Base-by-base conservation (phyloP, 139 green algal species). In the Micromonas pusilla region DNA sequence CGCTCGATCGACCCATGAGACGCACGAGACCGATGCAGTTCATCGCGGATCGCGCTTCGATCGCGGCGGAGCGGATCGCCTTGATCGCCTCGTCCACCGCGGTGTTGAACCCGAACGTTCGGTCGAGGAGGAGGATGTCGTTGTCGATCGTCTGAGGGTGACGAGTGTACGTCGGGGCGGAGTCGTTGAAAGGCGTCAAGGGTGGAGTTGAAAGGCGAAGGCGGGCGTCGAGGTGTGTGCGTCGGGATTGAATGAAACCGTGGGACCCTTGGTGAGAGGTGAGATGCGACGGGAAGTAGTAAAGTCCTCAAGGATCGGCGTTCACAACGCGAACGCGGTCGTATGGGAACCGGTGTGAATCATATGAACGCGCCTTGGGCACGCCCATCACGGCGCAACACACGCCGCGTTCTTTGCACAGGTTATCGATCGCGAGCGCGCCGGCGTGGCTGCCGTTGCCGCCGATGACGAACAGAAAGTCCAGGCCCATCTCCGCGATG, bases 111-210 rank as follows among this genome's bases (percentile, higher is more conserved):
- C 85, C 84, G 73, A 88, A 88, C 21, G 78, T 83, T 33, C 79
- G 78, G 66, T 88, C 84, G 70, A 95, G 94, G 39, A 94, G 82
- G 9, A 78, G 87, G 75, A 98, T 98, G 88, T 98, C 94, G 70
- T 98, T 98, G 83, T 98, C 94, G 30, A 98, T 98, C 32, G 92
- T 97, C 87, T n/a, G n/a, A n/a, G n/a, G n/a, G n/a, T n/a, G n/a
- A n/a, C n/a, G n/a, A n/a, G n/a, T n/a, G n/a, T n/a, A n/a, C n/a
- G n/a, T n/a, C n/a, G n/a, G n/a, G n/a, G n/a, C n/a, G n/a, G n/a
- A n/a, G n/a, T n/a, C n/a, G n/a, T n/a, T n/a, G n/a, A n/a, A n/a
- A n/a, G n/a, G n/a, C n/a, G n/a, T n/a, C n/a, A n/a, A n/a, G n/a
- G n/a, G n/a, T n/a, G n/a, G n/a, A n/a, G n/a, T n/a, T n/a, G n/a